A percentile compares a stretch with the other conserved stretches of the same genome.
These are phyloP conservation scores for Apophysomyces trapeziformis DNA, from an alignment of 371 early-diverging fungal species.

Conservation along the genomic window DNA sequence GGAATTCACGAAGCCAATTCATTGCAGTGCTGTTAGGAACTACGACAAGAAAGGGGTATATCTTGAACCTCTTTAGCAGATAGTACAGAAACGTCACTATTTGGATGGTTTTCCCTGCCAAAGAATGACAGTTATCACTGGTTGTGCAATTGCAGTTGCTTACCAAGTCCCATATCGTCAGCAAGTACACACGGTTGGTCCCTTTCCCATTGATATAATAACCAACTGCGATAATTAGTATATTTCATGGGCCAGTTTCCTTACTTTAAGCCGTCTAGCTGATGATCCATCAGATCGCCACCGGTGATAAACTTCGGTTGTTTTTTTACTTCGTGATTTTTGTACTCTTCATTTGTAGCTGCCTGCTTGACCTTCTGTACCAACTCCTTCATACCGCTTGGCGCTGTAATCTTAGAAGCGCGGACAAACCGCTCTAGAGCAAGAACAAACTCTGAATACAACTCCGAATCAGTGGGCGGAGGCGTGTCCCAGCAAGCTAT, in stretches of 20 bases:
- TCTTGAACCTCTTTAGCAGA: slow-evolving; percentile 50
- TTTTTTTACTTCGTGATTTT: slow-evolving; percentile 50
- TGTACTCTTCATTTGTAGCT: slow-evolving; percentile 30
- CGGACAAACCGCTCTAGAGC: slow-evolving; percentile 38
- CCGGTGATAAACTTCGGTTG: slow-evolving; percentile 71
- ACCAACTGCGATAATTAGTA: slow-evolving; percentile 61
- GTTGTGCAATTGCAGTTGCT: slow-evolving; percentile 21
- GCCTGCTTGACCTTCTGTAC: slow-evolving; percentile 35
- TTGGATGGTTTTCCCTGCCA: slow-evolving; percentile 85
- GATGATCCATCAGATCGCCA: slow-evolving; percentile 80
- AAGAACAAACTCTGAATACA: slow-evolving; percentile 44
- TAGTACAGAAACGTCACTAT: slow-evolving; percentile 74
- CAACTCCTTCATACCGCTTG: slow-evolving; percentile 40
- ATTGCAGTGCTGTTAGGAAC: slow-evolving; percentile 81
- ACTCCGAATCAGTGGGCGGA: slow-evolving; percentile 28
- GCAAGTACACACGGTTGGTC: slow-evolving; percentile 79
- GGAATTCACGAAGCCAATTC: slow-evolving; percentile 87
- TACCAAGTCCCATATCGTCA: slow-evolving; percentile 94
- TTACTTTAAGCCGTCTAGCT: slow-evolving; percentile 86
- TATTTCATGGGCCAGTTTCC: slow-evolving; percentile 18
- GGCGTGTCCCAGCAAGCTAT: slow-evolving; percentile 44
- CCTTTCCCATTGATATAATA: slow-evolving; percentile 71
- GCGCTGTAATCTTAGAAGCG: slow-evolving; percentile 41
- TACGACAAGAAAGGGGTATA: slow-evolving; percentile 85
- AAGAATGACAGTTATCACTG: background rate